phyloP scores from a whole-genome alignment of 2,329 filamentous ascomycete genomes.

The Davidsoniella eucalypti region DNA sequence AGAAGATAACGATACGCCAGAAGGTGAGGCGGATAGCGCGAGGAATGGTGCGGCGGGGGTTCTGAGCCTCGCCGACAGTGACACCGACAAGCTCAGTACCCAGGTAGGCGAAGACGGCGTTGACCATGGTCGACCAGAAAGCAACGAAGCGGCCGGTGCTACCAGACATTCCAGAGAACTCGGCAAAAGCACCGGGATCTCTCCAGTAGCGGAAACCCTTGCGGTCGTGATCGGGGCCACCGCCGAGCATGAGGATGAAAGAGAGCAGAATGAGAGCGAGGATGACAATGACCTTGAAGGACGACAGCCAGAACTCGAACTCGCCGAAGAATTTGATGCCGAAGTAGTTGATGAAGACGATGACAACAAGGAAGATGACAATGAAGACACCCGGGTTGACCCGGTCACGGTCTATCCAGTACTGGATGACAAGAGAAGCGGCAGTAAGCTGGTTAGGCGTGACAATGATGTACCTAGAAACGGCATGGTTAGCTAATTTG shows the following conservation, averaged over 20 bases:
- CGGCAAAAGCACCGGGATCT: constrained; percentile 39
- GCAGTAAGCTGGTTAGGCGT: constrained; percentile 77
- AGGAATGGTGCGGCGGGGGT: constrained; percentile 60
- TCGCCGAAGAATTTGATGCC: constrained; percentile 54
- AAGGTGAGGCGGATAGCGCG: constrained; percentile 67
- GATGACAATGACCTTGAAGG: constrained; percentile 53
- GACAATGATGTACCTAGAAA: constrained; percentile 65
- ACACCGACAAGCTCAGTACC: constrained; percentile 64
- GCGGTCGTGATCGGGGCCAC: constrained; percentile 44
- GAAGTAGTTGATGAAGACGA: constrained; percentile 52
- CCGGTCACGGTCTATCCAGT: constrained; percentile 48
- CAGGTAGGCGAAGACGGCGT: constrained; percentile 63
- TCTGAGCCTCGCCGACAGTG: constrained; percentile 64
- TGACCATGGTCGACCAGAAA: constrained; percentile 58
- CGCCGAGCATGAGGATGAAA: constrained; percentile 46
- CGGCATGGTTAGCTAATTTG: background rate
- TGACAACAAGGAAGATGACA: constrained; percentile 47
- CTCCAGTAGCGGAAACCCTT: constrained; percentile 53
- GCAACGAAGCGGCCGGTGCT: constrained; percentile 38
- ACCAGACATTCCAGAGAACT: constrained; percentile 26
- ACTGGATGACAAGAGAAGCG: constrained; percentile 60
- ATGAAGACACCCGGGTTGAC: constrained; percentile 72
- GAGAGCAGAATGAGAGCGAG: constrained; percentile 49
- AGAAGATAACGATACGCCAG: constrained; percentile 69
- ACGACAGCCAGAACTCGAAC: constrained; percentile 44